A percentile compares a stretch with the other conserved stretches of the same genome.
Conservation (phyloP, 352 stramenopile species). For the Globisporangium iwayamae region DNA sequence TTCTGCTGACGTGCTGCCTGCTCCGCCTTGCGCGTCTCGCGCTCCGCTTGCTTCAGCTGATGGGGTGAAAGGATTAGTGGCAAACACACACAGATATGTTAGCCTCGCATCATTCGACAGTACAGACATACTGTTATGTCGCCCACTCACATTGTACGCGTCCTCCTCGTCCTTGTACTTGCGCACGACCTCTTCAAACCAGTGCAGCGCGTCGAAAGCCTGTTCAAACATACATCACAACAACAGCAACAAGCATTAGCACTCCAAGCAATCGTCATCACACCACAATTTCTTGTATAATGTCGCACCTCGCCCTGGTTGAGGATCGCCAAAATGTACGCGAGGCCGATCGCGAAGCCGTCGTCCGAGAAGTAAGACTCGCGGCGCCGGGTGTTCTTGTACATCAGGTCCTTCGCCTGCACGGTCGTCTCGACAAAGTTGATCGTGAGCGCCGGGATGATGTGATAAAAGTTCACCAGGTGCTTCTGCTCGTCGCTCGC, state of each 20-base stretch:
- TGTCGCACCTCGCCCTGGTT: conserved; percentile 75
- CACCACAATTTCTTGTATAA: conserved; percentile 1
- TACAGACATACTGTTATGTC: too few species aligned
- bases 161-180: conserved; percentile 87
- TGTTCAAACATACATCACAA: conserved; percentile 17
- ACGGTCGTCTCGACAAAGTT: conserved; percentile 89
- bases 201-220: conserved; percentile 88
- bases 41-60: conserved; percentile 80
- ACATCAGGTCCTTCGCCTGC: conserved; percentile 93
- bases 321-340: conserved; percentile 91
- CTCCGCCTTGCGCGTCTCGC: conserved; percentile 71
- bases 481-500: conserved; percentile 86
- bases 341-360: conserved; percentile 92
- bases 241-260: conserved; percentile 6
- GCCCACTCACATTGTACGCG: conserved; percentile 49
- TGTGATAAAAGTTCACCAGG: conserved; percentile 91
- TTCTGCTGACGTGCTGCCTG: conserved; percentile 78
- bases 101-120: not conserved
- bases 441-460: conserved; percentile 86
- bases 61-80: not conserved
- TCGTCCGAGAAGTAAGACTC: conserved; percentile 96
- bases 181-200: conserved; percentile 85
- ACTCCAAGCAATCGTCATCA: conserved; percentile 4
- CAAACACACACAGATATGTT: not conserved
- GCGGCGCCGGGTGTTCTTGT: conserved; percentile 91